phyloP scores from a whole-genome alignment of 176 grass and related monocot species.

The Juncus inflexus region DNA sequence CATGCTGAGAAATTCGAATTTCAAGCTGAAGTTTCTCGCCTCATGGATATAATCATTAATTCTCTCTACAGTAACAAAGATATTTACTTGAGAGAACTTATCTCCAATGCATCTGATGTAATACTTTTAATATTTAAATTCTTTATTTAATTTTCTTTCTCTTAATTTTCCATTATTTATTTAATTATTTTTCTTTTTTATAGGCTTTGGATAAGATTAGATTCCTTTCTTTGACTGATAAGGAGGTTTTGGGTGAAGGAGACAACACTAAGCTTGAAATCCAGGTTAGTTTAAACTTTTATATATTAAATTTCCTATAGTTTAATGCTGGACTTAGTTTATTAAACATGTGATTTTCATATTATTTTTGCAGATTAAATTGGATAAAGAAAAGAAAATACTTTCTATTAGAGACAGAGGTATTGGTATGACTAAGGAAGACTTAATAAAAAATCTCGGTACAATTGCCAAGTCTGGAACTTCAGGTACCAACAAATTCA shows the following conservation, averaged over 20 bases:
- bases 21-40: constrained; percentile 96
- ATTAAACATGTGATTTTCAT: neutral
- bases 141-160: constrained; percentile 7
- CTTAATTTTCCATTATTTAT: neutral
- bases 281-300: constrained; percentile 37
- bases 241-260: constrained; percentile 80
- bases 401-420: constrained; percentile 86
- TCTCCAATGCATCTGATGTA: constrained; percentile 98
- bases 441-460: constrained; percentile 91
- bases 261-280: constrained; percentile 97
- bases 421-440: constrained; percentile 98
- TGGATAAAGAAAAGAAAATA: constrained; percentile 92
- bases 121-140: neutral
- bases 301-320: neutral
- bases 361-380: constrained; percentile 68
- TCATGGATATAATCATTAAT: constrained; percentile 99
- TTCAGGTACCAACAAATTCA: constrained; percentile 45
- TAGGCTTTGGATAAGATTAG: constrained; percentile 98
- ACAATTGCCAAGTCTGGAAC: constrained; percentile 97
- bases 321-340: neutral
- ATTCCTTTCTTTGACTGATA: constrained; percentile 87
- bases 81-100: constrained; percentile 94
- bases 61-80: constrained; percentile 99
- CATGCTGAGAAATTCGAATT: constrained; percentile 91
- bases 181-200: neutral